A percentile compares a stretch with the other conserved stretches of the same genome.
Evolutionary conservation across 495 filamentous ascomycete species (phyloP).

Genomic region (Penicillium tannophilum): DNA sequence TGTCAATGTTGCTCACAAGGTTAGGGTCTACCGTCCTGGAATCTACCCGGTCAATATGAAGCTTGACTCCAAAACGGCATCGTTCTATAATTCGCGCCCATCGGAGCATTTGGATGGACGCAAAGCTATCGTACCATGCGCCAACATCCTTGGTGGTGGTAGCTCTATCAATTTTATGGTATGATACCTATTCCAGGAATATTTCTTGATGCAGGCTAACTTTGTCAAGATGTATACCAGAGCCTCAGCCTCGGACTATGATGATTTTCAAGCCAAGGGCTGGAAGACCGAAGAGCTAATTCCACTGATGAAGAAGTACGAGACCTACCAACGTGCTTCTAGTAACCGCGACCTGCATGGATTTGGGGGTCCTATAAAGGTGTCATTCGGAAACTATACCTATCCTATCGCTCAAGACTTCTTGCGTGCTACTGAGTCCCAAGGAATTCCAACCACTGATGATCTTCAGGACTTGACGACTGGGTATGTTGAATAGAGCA

Average conservation of each 20-base stretch:
- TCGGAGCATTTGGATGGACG: slow-evolving; percentile 73
- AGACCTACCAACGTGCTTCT: slow-evolving; percentile 77
- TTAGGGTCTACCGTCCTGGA: slow-evolving; percentile 70
- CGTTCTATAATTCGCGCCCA: slow-evolving; percentile 78
- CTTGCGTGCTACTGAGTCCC: slow-evolving; percentile 73
- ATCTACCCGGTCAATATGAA: slow-evolving; percentile 84
- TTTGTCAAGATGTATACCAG: slow-evolving; percentile 73
- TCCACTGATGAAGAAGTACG: slow-evolving; percentile 81
- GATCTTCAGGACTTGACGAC: slow-evolving; percentile 70
- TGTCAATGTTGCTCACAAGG: not conserved
- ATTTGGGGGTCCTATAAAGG: slow-evolving; percentile 81
- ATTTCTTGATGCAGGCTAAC: not conserved
- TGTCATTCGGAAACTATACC: slow-evolving; percentile 77
- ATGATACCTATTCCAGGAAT: slow-evolving; percentile 12
- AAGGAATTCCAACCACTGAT: slow-evolving; percentile 72
- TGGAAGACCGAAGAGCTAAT: slow-evolving; percentile 80
- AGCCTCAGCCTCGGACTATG: slow-evolving; percentile 80
- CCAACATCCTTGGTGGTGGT: slow-evolving; percentile 75
- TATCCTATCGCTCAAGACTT: slow-evolving; percentile 79
- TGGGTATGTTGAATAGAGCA: slow-evolving; percentile 41
- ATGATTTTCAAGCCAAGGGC: slow-evolving; percentile 80
- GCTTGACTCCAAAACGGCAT: slow-evolving; percentile 82
- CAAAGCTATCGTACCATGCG: slow-evolving; percentile 76
- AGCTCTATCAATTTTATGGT: slow-evolving; percentile 85
- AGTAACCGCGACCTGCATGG: slow-evolving; percentile 79